phyloP scores from a whole-genome alignment of 176 grass and related monocot species.

The Coix lacrymajobi region DNA sequence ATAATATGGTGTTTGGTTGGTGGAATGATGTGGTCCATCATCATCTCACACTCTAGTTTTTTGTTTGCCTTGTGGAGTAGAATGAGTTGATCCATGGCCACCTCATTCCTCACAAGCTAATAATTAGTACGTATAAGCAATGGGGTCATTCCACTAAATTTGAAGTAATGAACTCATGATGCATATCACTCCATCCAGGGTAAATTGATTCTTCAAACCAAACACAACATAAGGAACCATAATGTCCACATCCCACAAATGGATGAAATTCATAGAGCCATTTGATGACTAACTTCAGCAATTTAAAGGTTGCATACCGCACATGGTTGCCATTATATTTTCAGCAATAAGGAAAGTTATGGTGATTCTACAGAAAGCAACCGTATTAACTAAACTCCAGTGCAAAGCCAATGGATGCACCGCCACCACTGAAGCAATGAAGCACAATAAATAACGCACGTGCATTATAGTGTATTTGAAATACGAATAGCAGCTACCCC shows the following conservation, averaged over 20 bases:
- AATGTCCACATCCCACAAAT: background rate
- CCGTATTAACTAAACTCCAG: background rate
- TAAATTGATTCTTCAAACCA: no score
- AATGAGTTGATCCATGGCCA: no score
- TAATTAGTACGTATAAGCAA: no score
- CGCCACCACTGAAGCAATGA: background rate
- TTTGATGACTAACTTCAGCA: background rate
- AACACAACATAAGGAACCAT: no score
- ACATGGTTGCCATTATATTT: background rate
- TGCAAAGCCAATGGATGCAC: background rate
- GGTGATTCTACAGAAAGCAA: background rate
- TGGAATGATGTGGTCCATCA: no score
- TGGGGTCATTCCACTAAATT: no score
- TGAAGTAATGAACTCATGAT: no score
- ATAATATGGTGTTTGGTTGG: no score
- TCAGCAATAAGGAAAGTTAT: background rate
- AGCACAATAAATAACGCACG: background rate
- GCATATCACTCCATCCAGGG: no score
- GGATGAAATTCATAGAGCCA: background rate
- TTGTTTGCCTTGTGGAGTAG: no score
- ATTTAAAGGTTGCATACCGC: background rate
- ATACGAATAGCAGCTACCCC: background rate
- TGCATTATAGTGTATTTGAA: background rate
- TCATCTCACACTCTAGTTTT: no score
- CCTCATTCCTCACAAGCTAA: no score